These are phyloP conservation scores for Pezicula rhizophila DNA, from an alignment of 2,329 filamentous ascomycete genomes.

Conservation along the genomic window DNA sequence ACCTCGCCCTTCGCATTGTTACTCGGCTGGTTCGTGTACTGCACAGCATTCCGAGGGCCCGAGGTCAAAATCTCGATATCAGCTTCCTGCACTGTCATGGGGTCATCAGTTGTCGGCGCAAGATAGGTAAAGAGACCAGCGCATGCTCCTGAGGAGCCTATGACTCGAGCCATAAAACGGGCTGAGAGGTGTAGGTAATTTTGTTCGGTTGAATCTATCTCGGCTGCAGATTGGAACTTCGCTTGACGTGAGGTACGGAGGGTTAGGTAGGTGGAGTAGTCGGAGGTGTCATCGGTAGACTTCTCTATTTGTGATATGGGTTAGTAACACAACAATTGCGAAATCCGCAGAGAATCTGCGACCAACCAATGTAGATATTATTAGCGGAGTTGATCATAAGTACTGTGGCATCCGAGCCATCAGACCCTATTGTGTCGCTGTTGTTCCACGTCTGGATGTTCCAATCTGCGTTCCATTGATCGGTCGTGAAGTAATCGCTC, in stretches of 20 bases:
- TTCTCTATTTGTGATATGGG: conserved; percentile 9
- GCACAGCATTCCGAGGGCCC: conserved; percentile 19
- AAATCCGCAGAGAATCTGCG: not conserved
- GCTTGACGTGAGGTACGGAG: conserved; percentile 22
- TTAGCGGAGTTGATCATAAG: conserved; percentile 23
- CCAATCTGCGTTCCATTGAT: conserved; percentile 22
- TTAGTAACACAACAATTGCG: not conserved
- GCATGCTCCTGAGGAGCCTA: conserved; percentile 23
- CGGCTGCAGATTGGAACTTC: conserved; percentile 23
- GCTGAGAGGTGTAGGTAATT: conserved; percentile 24
- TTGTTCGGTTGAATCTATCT: conserved; percentile 20
- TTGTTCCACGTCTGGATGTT: conserved; percentile 24
- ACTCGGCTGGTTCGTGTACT: conserved; percentile 27
- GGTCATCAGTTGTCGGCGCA: not conserved
- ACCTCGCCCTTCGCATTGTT: conserved; percentile 15
- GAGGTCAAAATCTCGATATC: conserved; percentile 27
- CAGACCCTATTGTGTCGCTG: conserved; percentile 10
- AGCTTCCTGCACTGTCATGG: conserved; percentile 21
- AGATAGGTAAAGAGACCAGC: conserved; percentile 27
- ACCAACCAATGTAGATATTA: conserved; percentile 25
- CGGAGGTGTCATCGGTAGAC: conserved; percentile 10
- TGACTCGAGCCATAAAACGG: conserved; percentile 22
- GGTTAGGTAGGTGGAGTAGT: conserved; percentile 23
- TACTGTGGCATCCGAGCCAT: conserved; percentile 11
- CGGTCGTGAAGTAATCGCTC: conserved; percentile 15